Evolutionary conservation across 495 filamentous ascomycete genomes (phyloP).

Genomic region (Talaromyces liani): DNA sequence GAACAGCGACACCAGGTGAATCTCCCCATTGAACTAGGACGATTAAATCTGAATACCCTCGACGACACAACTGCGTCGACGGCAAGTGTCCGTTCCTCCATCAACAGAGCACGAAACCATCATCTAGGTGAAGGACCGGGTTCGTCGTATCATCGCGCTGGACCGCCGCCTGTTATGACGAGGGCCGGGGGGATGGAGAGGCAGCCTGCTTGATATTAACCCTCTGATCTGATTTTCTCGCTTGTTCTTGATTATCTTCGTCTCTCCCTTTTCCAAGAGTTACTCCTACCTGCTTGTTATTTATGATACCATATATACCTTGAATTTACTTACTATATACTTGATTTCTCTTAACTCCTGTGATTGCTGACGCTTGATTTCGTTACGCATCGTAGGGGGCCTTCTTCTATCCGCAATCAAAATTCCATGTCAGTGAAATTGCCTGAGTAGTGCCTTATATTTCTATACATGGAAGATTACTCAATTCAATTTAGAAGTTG

Average conservation of each 20-base stretch:
- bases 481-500: no score
- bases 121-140: conserved; percentile 15
- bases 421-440: no score
- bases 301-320: conserved; percentile 3
- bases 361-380: no score
- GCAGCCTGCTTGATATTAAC: conserved; percentile 23
- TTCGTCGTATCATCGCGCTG: conserved; percentile 16
- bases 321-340: background rate
- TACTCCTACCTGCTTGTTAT: background rate
- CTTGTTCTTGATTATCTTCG: background rate
- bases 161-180: conserved; percentile 27
- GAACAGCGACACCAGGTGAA: background rate
- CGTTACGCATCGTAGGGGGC: no score
- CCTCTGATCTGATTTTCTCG: background rate
- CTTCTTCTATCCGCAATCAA: no score
- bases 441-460: no score
- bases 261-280: background rate
- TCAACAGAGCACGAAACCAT: conserved; percentile 10
- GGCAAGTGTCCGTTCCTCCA: conserved; percentile 1
- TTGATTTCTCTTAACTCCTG: no score
- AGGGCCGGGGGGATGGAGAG: conserved; percentile 33
- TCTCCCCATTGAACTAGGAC: conserved; percentile 28
- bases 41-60: conserved; percentile 14
- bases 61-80: conserved; percentile 12
- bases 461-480: no score